Evolutionary conservation across 1,284 basidiomycete genomes (phyloP).

Genomic region (Cutaneotrichosporon mucoides): DNA sequence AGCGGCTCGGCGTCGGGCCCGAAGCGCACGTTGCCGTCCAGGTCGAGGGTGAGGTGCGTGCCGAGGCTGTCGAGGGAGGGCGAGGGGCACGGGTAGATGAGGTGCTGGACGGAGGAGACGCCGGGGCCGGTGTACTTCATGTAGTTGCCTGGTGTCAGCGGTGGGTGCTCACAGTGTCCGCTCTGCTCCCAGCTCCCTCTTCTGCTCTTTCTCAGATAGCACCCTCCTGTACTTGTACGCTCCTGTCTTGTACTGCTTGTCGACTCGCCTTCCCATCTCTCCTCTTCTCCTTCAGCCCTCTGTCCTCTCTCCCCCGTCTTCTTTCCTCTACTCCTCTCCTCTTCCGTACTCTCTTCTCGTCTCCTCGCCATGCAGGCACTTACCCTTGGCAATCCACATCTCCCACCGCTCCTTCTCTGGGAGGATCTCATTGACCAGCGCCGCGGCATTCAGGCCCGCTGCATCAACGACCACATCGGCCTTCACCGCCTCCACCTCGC

Average conservation of each 20-base stretch:
- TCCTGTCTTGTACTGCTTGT: too few species aligned
- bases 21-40: constrained; percentile 83
- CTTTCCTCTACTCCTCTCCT: too few species aligned
- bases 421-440: constrained; percentile 68
- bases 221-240: too few species aligned
- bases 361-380: constrained; percentile 7
- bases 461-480: constrained; percentile 82
- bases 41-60: constrained; percentile 83
- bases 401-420: constrained; percentile 57
- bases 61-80: constrained; percentile 63
- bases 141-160: constrained; percentile 60
- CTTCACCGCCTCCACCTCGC: constrained; percentile 64
- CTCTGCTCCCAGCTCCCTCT: too few species aligned
- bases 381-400: constrained; percentile 67
- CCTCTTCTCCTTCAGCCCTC: background rate
- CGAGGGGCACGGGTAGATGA: constrained; percentile 87
- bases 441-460: constrained; percentile 71
- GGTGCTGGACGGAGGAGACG: constrained; percentile 58
- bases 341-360: too few species aligned
- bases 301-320: background rate
- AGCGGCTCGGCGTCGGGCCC: constrained; percentile 93
- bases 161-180: too few species aligned
- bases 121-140: constrained; percentile 79
- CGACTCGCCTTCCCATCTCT: too few species aligned
- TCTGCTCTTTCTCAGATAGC: too few species aligned